These are phyloP conservation scores for Candida wancherniae DNA, from an alignment of 805 yeast genomes.

Conservation along the genomic window DNA sequence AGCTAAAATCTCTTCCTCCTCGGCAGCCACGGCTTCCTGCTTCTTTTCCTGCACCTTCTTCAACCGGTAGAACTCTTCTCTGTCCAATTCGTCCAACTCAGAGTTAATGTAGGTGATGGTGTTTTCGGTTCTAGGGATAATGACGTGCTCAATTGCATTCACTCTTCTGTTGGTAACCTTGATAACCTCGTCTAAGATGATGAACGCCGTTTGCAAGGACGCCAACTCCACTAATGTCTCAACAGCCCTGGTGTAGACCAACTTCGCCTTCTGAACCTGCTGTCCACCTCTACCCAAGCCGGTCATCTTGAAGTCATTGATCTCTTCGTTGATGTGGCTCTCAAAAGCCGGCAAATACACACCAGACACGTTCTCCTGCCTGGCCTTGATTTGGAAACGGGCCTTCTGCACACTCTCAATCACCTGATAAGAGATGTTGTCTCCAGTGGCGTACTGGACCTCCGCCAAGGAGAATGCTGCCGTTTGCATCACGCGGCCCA, in stretches of 20 bases:
- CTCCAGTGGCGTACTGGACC: conserved; percentile 96
- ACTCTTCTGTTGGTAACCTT: conserved; percentile 98
- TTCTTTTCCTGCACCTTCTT: conserved; percentile 96
- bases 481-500: conserved; percentile 98
- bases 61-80: conserved; percentile 95
- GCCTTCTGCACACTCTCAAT: conserved; percentile 91
- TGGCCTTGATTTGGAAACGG: conserved; percentile 83
- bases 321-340: conserved; percentile 72
- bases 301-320: conserved; percentile 92
- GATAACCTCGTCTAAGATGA: conserved; percentile 93
- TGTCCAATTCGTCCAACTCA: conserved; percentile 93
- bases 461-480: conserved; percentile 97
- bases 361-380: conserved; percentile 95
- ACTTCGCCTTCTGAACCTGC: conserved; percentile 91
- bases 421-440: conserved; percentile 90
- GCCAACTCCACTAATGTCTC: conserved; percentile 95
- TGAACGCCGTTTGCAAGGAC: conserved; percentile 93
- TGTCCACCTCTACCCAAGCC: conserved; percentile 99
- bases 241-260: conserved; percentile 92
- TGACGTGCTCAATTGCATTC: conserved; percentile 96
- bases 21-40: conserved; percentile 68
- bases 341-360: conserved; percentile 92
- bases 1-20: conserved; percentile 47
- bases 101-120: conserved; percentile 89
- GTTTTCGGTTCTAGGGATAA: conserved; percentile 95